Evolutionary conservation across 495 filamentous ascomycete species (phyloP), one percentile per base, ranked within the genome.

Genomic region (Corynascus novoguineensis): DNA sequence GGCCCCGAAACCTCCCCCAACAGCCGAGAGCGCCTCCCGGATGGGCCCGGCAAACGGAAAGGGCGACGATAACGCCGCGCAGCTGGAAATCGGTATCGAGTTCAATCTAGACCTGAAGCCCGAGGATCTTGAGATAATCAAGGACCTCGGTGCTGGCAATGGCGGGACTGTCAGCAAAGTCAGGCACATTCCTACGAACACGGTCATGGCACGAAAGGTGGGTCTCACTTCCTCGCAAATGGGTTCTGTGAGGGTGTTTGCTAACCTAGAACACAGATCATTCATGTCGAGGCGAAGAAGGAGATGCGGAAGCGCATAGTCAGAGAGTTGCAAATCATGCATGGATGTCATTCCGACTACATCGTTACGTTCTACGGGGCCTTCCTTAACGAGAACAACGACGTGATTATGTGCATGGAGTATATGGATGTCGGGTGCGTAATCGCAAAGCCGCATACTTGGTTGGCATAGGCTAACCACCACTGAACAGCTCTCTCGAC

Each of bases 341-440:
- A 96, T 68, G 92, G 96, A 59, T 97, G 93, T 73, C 93, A 96
- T 59, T 96, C 87, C 8, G 88, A 92, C 38, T 90, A 91, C 68
- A 97, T 98, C 64, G 93, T 98, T 24, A 95, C 85, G 14, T 97
- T 97, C 71, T 97, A 97, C 64, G 93, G 93, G 46, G 93, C 93
- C 22, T 97, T 97, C 72, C 81, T 97, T 56, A 96, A 96, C 64
- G 90, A 96, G 62, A 87, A 86, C 44, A 88, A 93, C 60, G 93
- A 97, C 74, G 95, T 98, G 58, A 90, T 97, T 58, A 87, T 98
- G 87, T 98, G 93, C 69, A 98, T 98, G 93, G 93, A 98, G 70
- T 97, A 98, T 66, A 96, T 96, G 91, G 93, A 98, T 76, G 89
- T 90, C 72, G 95, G 95, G 93, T 98, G 81, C 70, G 84, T n/a